phyloP scores from a whole-genome alignment of 257 asterid genomes.

The Handroanthus guayacan region DNA sequence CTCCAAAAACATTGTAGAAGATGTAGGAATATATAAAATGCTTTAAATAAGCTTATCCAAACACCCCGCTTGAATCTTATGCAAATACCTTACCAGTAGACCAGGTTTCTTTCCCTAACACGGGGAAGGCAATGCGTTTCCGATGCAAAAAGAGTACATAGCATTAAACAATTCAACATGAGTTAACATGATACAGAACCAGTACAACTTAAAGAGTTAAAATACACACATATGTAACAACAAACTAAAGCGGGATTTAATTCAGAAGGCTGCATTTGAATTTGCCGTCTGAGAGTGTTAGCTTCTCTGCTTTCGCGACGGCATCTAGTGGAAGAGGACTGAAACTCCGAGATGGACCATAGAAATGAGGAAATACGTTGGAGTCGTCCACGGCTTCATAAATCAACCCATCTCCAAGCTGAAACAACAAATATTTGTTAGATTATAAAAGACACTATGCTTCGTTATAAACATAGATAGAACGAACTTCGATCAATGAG shows the following conservation, averaged over 20 bases:
- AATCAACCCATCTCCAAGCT: constrained; percentile 85
- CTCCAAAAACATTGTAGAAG: too few relatives aligned
- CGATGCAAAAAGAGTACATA: background rate
- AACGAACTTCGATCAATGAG: background rate
- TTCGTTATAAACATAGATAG: background rate
- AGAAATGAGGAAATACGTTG: constrained; percentile 81
- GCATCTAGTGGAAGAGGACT: constrained; percentile 73
- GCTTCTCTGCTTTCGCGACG: constrained; percentile 72
- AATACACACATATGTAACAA: background rate
- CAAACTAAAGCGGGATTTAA: constrained; percentile 34
- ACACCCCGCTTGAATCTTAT: background rate
- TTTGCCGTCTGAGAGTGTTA: constrained; percentile 53
- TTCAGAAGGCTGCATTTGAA: constrained; percentile 62
- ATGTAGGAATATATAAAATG: too few relatives aligned
- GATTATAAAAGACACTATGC: constrained; percentile 4
- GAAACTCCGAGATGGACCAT: constrained; percentile 85
- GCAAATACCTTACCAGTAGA: background rate
- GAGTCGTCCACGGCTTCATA: constrained; percentile 72
- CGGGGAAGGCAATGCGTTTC: background rate
- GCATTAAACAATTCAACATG: background rate
- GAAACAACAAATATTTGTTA: constrained; percentile 36
- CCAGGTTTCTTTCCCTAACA: constrained; percentile 6
- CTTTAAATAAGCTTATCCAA: too few relatives aligned
- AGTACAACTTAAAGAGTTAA: constrained; percentile 3
- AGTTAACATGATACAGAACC: background rate